Base-by-base conservation (phyloP, 2,329 filamentous ascomycete species). In the Aspergillus chevalieri region DNA sequence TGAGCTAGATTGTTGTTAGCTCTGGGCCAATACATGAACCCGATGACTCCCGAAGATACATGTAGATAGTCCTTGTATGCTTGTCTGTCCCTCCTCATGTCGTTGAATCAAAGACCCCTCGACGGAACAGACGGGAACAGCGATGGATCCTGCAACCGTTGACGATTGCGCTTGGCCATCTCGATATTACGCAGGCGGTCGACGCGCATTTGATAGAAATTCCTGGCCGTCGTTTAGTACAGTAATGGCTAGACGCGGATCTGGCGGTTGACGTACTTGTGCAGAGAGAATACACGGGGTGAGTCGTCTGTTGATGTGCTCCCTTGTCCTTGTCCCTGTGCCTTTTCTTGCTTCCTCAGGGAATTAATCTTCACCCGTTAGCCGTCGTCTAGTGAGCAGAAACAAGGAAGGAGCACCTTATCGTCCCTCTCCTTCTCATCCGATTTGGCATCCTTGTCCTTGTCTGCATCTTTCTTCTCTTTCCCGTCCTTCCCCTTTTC, bases 101-200 rank as follows among this genome's bases (percentile, higher is more conserved):
- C n/a, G 14, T 14, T 22, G 5, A 15, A 39, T 60, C 44, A 68
- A 46, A 72, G 52, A 17, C 69, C 69, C 38, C 79, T 80, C 46
- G 81, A 86, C 2, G 92, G 92, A 1, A 93, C 89, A 39, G 87
- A 86, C 1, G 93, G 93, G 63, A 97, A 97, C 51, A 86, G 81
- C 22, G 78, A 81, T 1, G 89, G 87, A 63, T 90, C 86, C 54
- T 82, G 85, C 52, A 95, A 69, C 42, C 89, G 82, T 66, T 96
- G 89, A 41, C 85, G 82, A 62, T 92, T 93, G 47, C 87, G 78
- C 69, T 84, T 94, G 9, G 89, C 86, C 47, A 84, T 77, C 63
- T 93, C 88, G n/a, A 81, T 80, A 66, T 87, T 86, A 41, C 84
- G 80, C 63, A 90, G 85, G 64, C 86, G 86, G 65, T 89, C 83